phyloP scores from a whole-genome alignment of 768 basidiomycete genomes.

The Xerocomellus chrysenteron region DNA sequence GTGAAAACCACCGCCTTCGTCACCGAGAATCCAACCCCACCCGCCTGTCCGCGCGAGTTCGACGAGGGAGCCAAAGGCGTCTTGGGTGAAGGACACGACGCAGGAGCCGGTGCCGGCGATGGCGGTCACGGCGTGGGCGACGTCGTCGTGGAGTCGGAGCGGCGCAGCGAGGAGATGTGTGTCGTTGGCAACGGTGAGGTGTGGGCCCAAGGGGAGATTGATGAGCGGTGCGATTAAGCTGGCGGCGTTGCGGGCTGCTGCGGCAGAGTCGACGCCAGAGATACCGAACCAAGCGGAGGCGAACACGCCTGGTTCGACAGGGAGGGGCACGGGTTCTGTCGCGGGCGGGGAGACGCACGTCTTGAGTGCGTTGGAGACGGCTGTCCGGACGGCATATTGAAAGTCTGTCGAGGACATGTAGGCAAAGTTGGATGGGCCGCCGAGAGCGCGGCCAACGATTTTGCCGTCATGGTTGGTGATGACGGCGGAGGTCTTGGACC shows the following conservation, averaged over 20 bases:
- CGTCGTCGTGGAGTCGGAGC: constrained; percentile 57
- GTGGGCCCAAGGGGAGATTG: constrained; percentile 52
- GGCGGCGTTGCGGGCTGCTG: constrained; percentile 56
- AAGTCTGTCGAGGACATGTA: constrained; percentile 70
- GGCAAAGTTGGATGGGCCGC: constrained; percentile 84
- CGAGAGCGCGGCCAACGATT: constrained; percentile 64
- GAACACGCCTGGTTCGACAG: constrained; percentile 44
- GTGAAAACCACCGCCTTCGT: constrained; percentile 81
- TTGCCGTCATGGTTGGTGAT: constrained; percentile 57
- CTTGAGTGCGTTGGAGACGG: constrained; percentile 56
- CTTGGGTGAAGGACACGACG: constrained; percentile 60
- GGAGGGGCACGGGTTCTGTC: constrained; percentile 37
- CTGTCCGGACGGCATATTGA: constrained; percentile 47
- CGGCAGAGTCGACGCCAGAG: constrained; percentile 76
- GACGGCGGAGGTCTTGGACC: constrained; percentile 81
- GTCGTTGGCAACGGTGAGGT: constrained; percentile 73
- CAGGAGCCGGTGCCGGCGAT: constrained; percentile 84
- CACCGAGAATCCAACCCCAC: constrained; percentile 84
- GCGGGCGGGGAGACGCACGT: constrained; percentile 40
- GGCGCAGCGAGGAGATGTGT: constrained; percentile 84
- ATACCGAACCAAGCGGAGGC: constrained; percentile 80
- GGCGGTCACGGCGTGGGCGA: constrained; percentile 63
- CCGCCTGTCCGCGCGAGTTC: constrained; percentile 74
- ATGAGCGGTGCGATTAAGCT: constrained; percentile 55
- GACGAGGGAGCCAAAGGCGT: constrained; percentile 39